These are phyloP conservation scores for Ballota nigra DNA, from an alignment of 257 asterid species.

Conservation along the genomic window DNA sequence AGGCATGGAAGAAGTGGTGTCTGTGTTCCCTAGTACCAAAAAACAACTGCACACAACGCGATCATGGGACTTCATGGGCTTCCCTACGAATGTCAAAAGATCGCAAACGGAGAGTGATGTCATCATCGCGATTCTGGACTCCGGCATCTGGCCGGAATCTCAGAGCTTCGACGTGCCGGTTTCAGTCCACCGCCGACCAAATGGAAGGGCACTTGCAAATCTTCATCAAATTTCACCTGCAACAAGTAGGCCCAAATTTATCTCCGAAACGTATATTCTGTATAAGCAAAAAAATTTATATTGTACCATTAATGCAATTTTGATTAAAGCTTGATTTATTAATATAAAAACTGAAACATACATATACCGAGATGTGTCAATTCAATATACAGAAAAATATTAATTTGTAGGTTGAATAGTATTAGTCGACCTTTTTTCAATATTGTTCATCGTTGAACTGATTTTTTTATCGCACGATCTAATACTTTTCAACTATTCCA, in stretches of 20 bases:
- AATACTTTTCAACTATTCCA: too few species aligned
- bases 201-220: conserved; percentile 48
- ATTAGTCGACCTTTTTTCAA: too few species aligned
- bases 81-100: conserved; percentile 33
- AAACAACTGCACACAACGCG: conserved; percentile 54
- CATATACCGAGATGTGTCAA: too few species aligned
- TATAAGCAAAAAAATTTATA: too few species aligned
- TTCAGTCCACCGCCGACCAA: conserved; percentile 41
- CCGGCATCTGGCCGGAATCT: conserved; percentile 61
- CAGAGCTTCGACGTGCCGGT: conserved; percentile 33
- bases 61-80: conserved; percentile 67
- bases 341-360: too few species aligned
- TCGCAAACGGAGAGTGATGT: conserved; percentile 39
- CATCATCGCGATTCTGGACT: conserved; percentile 44
- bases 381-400: too few species aligned
- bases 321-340: too few species aligned
- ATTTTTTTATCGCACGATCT: too few species aligned
- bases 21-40: conserved; percentile 43
- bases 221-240: conserved; percentile 49
- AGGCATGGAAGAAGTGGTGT: conserved; percentile 55
- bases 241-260: conserved; percentile 25
- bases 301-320: too few species aligned
- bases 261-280: too few species aligned
- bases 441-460: too few species aligned
- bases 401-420: too few species aligned